Percentiles rank a stretch among this genome's conserved stretches.
Evolutionary conservation across 345 rosid species (phyloP).

Genomic region (Linum usitatissimum): DNA sequence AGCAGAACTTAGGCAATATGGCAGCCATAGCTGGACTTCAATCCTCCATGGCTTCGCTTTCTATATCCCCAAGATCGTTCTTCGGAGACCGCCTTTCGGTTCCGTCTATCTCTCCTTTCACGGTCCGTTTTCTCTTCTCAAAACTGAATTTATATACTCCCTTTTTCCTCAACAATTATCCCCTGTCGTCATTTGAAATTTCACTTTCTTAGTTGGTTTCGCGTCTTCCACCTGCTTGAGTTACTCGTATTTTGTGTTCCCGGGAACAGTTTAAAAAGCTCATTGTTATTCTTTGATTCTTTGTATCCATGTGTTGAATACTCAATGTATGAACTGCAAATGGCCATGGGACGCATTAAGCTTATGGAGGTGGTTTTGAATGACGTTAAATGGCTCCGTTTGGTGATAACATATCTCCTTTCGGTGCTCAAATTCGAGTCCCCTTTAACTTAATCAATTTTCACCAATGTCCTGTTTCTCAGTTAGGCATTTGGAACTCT

Average conservation of each 20-base stretch:
- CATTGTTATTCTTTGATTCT: not conserved
- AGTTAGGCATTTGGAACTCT: not conserved
- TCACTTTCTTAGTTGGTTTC: not conserved
- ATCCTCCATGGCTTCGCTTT: conserved; percentile 56
- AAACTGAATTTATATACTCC: not conserved
- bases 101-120: conserved; percentile 27
- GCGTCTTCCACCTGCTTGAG: not conserved
- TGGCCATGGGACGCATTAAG: not conserved
- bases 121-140: conserved; percentile 24
- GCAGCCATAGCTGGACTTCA: conserved; percentile 75
- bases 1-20: conserved; percentile 17
- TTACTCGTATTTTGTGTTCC: not conserved
- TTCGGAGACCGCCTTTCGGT: conserved; percentile 54
- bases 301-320: not conserved
- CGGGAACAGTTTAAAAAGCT: not conserved
- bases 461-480: no score
- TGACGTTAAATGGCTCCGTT: not conserved
- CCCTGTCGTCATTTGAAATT: not conserved
- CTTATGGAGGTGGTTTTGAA: not conserved
- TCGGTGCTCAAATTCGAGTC: not conserved
- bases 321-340: not conserved
- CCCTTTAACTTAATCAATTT: not conserved
- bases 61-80: conserved; percentile 48
- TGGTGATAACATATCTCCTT: not conserved
- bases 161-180: not conserved